Percentiles rank a stretch among this genome's conserved stretches.
These are phyloP conservation scores for Diplodia mutila DNA, from an alignment of 2,329 filamentous ascomycete species.

Conservation along the genomic window DNA sequence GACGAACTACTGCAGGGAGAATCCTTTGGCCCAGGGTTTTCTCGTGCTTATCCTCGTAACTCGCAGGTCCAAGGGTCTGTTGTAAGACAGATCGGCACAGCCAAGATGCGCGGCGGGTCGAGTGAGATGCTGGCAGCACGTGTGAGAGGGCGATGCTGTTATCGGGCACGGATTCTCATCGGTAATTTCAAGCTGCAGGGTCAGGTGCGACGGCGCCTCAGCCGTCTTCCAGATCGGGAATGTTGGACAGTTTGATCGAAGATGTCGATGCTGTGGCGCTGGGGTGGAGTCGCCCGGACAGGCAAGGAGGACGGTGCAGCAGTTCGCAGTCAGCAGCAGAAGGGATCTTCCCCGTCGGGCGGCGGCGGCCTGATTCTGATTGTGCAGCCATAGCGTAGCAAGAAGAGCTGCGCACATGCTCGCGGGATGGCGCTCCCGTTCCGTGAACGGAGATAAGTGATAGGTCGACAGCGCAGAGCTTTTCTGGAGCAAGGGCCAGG, in stretches of 20 bases:
- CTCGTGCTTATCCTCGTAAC: neutral
- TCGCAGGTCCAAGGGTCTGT: no score
- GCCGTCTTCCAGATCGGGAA: conserved; percentile 6
- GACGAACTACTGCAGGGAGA: conserved; percentile 16
- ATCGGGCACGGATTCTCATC: conserved; percentile 18
- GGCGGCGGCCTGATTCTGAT: neutral
- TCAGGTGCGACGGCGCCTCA: neutral
- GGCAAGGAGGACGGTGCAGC: conserved; percentile 1
- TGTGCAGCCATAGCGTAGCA: neutral
- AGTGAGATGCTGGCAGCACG: neutral
- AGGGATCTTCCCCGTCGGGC: conserved; percentile 19
- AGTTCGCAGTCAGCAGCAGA: neutral
- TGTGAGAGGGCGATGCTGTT: conserved; percentile 3
- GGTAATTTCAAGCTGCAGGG: conserved; percentile 4
- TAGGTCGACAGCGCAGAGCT: neutral
- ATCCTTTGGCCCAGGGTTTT: neutral
- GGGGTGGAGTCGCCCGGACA: conserved; percentile 1
- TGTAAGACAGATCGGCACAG: conserved; percentile 5
- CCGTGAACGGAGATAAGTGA: conserved; percentile 7
- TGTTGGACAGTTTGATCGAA: neutral
- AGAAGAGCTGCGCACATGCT: conserved; percentile 6
- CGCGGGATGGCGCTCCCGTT: conserved; percentile 15
- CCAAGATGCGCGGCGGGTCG: no score
- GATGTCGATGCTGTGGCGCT: conserved; percentile 3
- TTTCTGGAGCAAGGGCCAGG: neutral